These are phyloP conservation scores for Pyrus bretschneideri DNA, from an alignment of 306 rosid species.

Conservation along the genomic window DNA sequence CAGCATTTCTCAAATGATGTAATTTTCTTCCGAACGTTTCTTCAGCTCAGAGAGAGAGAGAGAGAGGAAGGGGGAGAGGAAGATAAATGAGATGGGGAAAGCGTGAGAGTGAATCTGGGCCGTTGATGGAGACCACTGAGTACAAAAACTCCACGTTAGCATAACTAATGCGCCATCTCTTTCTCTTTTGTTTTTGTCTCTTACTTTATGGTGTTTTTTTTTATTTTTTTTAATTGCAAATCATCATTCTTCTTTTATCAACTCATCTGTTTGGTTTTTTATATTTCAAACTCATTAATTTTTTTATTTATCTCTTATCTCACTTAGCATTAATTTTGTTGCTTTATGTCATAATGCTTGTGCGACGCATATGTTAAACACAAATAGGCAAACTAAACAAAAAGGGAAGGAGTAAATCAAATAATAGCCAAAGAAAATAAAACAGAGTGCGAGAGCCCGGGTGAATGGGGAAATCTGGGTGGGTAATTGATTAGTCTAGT, in stretches of 20 bases:
- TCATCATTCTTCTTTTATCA: background rate
- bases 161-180: background rate
- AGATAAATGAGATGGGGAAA: slow-evolving; percentile 39
- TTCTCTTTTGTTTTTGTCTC: background rate
- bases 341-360: too few species aligned
- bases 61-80: slow-evolving; percentile 10
- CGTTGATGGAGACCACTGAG: slow-evolving; percentile 41
- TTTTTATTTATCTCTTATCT: too few species aligned
- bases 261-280: background rate
- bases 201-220: background rate
- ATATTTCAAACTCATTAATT: too few species aligned
- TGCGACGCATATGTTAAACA: too few species aligned
- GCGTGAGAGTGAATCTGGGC: slow-evolving; percentile 39
- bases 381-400: too few species aligned
- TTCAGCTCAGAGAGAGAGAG: background rate
- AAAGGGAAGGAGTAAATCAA: too few species aligned
- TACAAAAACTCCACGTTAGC: slow-evolving; percentile 21
- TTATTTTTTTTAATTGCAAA: background rate
- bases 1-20: too few species aligned
- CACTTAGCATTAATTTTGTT: too few species aligned
- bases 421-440: too few species aligned
- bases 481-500: too few species aligned
- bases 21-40: background rate
- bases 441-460: too few species aligned
- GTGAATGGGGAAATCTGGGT: too few species aligned